Base-by-base conservation (phyloP, 2,329 filamentous ascomycete species). In the Pseudocercospora pini-densiflorae region DNA sequence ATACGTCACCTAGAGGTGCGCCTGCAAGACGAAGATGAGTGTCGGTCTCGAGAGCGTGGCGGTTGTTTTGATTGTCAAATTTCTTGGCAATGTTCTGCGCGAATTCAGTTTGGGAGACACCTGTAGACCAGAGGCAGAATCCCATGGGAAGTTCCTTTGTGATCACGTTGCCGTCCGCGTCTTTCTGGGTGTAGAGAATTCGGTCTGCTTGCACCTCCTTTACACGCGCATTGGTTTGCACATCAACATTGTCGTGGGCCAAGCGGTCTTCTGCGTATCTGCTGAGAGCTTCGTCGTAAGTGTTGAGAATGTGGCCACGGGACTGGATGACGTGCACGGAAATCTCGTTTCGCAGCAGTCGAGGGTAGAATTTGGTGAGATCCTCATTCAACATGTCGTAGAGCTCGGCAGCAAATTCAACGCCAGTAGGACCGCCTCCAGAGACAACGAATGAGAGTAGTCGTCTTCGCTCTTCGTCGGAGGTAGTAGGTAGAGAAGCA, bases 381-480 rank as follows among this genome's bases (percentile, higher is more conserved):
- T 99, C 95, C 78, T 99, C 96, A 76, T 99, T 99, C 16, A 99
- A 85, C 79, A 99, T 89, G 79, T 99, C 95, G 78, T 92, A 98
- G 6, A 99, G 86, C 78, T 99, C 95, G 5, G 95, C 95, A 0
- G 96, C 96, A 74, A 99, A 99, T 78, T 99, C 95, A 40, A 99
- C 95, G 67, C 95, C 95, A 0, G 95, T 99, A 3, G 95, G 95
- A 0, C 95, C 95, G 73, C 95, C 95, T 62, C 95, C 95, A 76
- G 92, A 94, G 64, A 99, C 83, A n/a, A 97, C 95, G 75, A 99
- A 99, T 0, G 95, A 98, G 4, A 99, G 85, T 16, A 99, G 83
- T 45, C 94, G 88, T 76, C 86, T 90, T 69, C 95, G 89, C 80
- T 99, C 95, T 51, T 93, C 90, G 74, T 99, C 94, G 0, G 87